Evolutionary conservation across 768 basidiomycete species (phyloP), one percentile per base, ranked within the genome.

Genomic region (Pleurotus cornucopiae): DNA sequence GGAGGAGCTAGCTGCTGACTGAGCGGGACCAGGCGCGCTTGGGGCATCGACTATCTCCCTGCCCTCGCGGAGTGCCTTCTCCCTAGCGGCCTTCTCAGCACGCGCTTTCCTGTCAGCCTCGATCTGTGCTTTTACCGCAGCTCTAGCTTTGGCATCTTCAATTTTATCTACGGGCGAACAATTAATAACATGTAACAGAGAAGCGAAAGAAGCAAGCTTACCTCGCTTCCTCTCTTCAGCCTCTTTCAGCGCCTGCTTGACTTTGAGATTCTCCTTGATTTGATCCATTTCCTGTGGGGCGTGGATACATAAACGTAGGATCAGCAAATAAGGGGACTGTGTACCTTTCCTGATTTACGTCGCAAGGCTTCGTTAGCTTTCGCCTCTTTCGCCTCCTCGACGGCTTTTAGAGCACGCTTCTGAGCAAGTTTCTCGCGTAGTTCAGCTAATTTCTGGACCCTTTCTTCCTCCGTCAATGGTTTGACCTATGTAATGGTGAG

Each of bases 401-500:
- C 77, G 1, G 85, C 80, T 69, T 93, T 93, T 49, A 65, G 71
- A 1, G 86, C 78, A 1, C 91, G 84, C 69, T 98, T 98, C 56
- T 78, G 85, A 0, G 82, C 77, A 82, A 98, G 85, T 73, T 87
- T 93, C 54, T 79, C 73, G 21, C 84, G 78, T 57, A 99, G 72
- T 60, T 97, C 96, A 0, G 72, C 83, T 0, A 98, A 77, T 64
- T 86, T 91, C 61, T 84, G 75, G 57, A 84, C 81, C 77, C 87
- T 96, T 71, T 98, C 94, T 64, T 95, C 94, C 70, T 98, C 94
- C 0, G 95, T 98, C 51, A 99, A 69, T 0, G 96, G 94, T 67
- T 93, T 94, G 70, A 98, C 84, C 92, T 93, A 56, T 59, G 54
- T 13, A 46, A 16, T n/a, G 21, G 41, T 16, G 11, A 20, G 46